Conservation (phyloP, 2,329 filamentous ascomycete genomes). For the Leptographium lundbergii region DNA sequence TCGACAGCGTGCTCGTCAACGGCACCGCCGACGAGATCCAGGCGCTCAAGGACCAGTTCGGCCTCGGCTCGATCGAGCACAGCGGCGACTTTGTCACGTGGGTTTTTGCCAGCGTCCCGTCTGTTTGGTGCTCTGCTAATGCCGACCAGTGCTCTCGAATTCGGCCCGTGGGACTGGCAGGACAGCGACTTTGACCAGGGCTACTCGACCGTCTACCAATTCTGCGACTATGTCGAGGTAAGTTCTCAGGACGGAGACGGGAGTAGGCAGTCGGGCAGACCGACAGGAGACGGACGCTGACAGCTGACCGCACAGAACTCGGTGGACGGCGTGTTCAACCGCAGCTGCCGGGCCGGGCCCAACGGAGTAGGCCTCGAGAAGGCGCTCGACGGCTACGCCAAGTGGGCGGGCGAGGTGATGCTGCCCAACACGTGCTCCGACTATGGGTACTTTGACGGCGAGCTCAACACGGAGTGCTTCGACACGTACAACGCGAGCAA, state of each 20-base stretch:
- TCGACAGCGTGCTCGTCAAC: slow-evolving; percentile 32
- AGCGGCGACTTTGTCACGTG: slow-evolving; percentile 30
- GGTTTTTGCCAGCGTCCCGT: slow-evolving; percentile 7
- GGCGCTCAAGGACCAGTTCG: slow-evolving; percentile 36
- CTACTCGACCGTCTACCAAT: slow-evolving; percentile 34
- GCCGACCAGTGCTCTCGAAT: slow-evolving; percentile 30
- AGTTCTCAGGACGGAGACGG: too few species aligned
- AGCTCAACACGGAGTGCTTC: slow-evolving; percentile 33
- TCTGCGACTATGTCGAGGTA: slow-evolving; percentile 34
- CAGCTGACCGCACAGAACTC: slow-evolving; percentile 20
- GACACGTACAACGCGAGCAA: slow-evolving; percentile 32
- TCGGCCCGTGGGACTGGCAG: slow-evolving; percentile 48
- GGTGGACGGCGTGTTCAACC: slow-evolving; percentile 24
- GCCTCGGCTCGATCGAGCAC: slow-evolving; percentile 29
- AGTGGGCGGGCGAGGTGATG: slow-evolving; percentile 27
- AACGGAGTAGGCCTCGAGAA: slow-evolving; percentile 36
- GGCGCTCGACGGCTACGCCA: slow-evolving; percentile 37
- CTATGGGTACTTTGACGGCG: slow-evolving; percentile 31
- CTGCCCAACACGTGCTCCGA: slow-evolving; percentile 30
- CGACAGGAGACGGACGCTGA: background rate
- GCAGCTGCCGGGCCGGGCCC: slow-evolving; percentile 28
- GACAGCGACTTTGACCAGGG: slow-evolving; percentile 33
- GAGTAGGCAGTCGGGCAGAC: background rate
- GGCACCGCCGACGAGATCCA: slow-evolving; percentile 26
- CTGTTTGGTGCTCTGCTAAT: background rate